Evolutionary conservation across 345 rosid genomes (phyloP).

Genomic region (Arabidopsis arenosa): DNA sequence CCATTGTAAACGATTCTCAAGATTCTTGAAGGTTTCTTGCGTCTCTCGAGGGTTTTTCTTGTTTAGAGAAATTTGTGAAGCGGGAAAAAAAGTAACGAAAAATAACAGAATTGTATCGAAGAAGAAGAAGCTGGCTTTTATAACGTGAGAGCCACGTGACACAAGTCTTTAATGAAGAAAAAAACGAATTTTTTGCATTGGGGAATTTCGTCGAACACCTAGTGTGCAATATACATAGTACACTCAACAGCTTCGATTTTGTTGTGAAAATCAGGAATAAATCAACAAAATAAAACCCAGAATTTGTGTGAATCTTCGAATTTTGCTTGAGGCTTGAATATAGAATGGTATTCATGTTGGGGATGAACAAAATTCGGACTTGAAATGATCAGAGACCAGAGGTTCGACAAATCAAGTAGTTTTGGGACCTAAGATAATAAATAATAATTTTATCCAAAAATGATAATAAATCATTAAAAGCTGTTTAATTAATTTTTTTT

Average conservation of each 20-base stretch:
- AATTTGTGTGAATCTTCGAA: too few relatives aligned
- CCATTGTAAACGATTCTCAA: slow-evolving; percentile 5
- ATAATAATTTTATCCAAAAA: too few relatives aligned
- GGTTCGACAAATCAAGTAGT: too few relatives aligned
- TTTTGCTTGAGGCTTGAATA: background rate
- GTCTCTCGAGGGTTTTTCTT: background rate
- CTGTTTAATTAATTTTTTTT: too few relatives aligned
- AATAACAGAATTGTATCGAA: background rate
- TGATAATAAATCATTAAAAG: too few relatives aligned
- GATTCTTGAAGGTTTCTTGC: background rate
- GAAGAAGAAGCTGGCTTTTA: background rate
- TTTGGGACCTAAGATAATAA: too few relatives aligned
- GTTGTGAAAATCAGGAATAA: too few relatives aligned
- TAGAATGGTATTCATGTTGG: background rate
- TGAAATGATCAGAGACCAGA: too few relatives aligned
- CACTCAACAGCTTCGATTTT: background rate
- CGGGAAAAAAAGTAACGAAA: background rate
- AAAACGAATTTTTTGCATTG: background rate
- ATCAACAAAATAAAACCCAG: background rate
- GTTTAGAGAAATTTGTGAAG: background rate
- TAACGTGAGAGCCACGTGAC: slow-evolving; percentile 15
- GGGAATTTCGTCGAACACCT: slow-evolving; percentile 12
- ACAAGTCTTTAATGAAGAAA: too few relatives aligned
- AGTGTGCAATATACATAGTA: background rate
- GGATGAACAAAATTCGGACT: too few relatives aligned